Percentiles rank a stretch among this genome's conserved stretches.
phyloP scores from a whole-genome alignment of 2,329 filamentous ascomycete species.

The Ophiocordyceps sinensis region DNA sequence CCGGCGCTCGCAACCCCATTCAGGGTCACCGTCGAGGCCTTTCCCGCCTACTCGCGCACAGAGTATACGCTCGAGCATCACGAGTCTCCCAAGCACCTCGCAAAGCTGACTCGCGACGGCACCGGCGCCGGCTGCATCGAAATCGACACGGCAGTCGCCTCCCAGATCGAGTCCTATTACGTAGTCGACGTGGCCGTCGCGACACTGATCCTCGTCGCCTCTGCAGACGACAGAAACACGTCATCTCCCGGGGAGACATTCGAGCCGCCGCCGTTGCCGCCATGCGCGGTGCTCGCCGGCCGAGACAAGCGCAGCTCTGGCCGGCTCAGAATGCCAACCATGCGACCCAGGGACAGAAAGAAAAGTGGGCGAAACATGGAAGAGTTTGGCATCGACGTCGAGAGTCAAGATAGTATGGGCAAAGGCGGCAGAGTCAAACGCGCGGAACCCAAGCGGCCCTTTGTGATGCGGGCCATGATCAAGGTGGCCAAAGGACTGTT shows the following conservation, averaged over 20 bases:
- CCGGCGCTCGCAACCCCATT: constrained; percentile 49
- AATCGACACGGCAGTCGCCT: constrained; percentile 44
- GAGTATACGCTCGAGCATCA: constrained; percentile 53
- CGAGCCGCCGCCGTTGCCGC: constrained; percentile 37
- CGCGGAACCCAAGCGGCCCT: constrained; percentile 32
- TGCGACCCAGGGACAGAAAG: constrained; percentile 14
- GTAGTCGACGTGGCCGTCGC: constrained; percentile 47
- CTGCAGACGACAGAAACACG: constrained; percentile 36
- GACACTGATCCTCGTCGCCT: constrained; percentile 44
- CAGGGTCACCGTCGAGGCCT: constrained; percentile 42
- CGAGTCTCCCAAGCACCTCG: constrained; percentile 45
- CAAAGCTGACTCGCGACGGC: constrained; percentile 44
- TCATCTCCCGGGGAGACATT: constrained; percentile 33
- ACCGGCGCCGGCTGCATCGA: constrained; percentile 46
- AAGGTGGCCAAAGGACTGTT: constrained; percentile 38
- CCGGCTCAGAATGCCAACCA: constrained; percentile 16
- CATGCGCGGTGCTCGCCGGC: constrained; percentile 9
- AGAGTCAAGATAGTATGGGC: constrained; percentile 38
- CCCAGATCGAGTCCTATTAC: constrained; percentile 45
- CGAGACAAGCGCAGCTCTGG: constrained; percentile 8
- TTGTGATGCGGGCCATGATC: constrained; percentile 30
- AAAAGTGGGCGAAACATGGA: constrained; percentile 29
- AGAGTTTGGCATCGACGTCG: constrained; percentile 45
- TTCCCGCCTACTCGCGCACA: constrained; percentile 42
- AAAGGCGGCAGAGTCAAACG: constrained; percentile 21